Percentiles rank a stretch among this genome's conserved stretches.
Evolutionary conservation across 441 rosid genomes (phyloP).

Genomic region (Iberis amara): DNA sequence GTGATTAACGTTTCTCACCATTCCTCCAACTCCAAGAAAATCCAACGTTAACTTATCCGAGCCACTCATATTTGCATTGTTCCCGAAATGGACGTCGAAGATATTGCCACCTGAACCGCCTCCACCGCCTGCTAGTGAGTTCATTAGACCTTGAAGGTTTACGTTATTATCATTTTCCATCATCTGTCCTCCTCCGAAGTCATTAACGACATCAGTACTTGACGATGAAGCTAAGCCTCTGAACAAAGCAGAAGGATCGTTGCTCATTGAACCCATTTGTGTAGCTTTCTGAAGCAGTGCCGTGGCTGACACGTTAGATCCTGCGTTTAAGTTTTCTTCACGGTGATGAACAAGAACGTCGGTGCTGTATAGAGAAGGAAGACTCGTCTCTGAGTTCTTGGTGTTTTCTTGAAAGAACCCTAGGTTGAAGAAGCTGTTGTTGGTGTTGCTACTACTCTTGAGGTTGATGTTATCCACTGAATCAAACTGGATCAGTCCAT

Average conservation of each 20-base stretch:
- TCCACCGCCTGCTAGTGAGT: constrained; percentile 26
- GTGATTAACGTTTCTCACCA: constrained; percentile 26
- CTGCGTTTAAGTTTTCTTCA: constrained; percentile 20
- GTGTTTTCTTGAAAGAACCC: constrained; percentile 30
- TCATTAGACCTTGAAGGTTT: constrained; percentile 33
- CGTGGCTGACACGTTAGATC: constrained; percentile 57
- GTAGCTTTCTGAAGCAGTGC: constrained; percentile 85
- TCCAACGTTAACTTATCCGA: constrained; percentile 34
- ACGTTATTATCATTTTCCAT: constrained; percentile 27
- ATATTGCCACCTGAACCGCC: constrained; percentile 29
- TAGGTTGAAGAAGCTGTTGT: constrained; percentile 31
- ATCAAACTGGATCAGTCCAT: constrained; percentile 30
- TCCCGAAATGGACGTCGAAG: constrained; percentile 28
- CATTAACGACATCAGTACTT: constrained; percentile 19
- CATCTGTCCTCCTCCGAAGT: constrained; percentile 24
- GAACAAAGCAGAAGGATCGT: constrained; percentile 23
- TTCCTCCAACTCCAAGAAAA: constrained; percentile 37
- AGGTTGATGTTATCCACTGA: constrained; percentile 22
- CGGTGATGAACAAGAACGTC: constrained; percentile 23
- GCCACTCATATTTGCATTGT: constrained; percentile 24
- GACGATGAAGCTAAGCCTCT: constrained; percentile 30
- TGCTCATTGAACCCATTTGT: constrained; percentile 58
- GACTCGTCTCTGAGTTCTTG: constrained; percentile 24
- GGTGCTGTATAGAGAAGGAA: constrained; percentile 30
- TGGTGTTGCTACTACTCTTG: constrained; percentile 20